Evolutionary conservation across 768 basidiomycete species (phyloP), one percentile per base, ranked within the genome.

Genomic region (Hemileccinum impolitum): DNA sequence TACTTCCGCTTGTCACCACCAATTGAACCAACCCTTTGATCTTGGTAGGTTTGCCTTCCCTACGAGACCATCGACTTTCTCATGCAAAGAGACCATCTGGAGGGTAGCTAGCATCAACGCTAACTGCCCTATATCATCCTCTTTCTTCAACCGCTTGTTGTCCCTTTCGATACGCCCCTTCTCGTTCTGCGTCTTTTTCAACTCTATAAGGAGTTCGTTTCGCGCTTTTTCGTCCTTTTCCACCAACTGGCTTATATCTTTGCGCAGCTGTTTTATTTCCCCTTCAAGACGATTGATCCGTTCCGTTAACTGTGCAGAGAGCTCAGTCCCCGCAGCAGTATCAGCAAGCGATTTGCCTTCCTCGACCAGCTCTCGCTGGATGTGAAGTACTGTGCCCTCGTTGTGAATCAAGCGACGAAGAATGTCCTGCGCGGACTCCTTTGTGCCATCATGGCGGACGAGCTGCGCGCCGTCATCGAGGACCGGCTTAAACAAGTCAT

Each of bases 21-120:
- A 43, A 11, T 43, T 34, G 43, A 43, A 43, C 43, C 43, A 43
- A 15, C 43, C 43, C 43, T 43, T 43, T 15, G 43, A 30, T 12
- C 34, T 43, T 31, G 32, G 43, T 21, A 21, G 43, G 23, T 23
- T 23, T 23, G 23, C 23, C 23, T 23, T 23, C 23, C 6, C 23
- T 23, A 23, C 23, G 23, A 23, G 23, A 23, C 3, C 23, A 6
- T 23, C 23, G 23, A 23, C 23, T 23, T 23, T 23, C 23, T 23
- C 23, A 23, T 23, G 23, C 23, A 23, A 23, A 23, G 23, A 23
- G 23, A 23, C 43, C 43, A 44, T 17, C 1, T 35, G 43, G 6
- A 44, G 19, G 8, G 43, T 25, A 17, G 43, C 43, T 4, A 44
- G 14, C 21, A 35, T n/a, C 43, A 35, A 21, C 21, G 21, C 43